phyloP scores from a whole-genome alignment of 164 flowering plant species.

The Buxus sempervirens region DNA sequence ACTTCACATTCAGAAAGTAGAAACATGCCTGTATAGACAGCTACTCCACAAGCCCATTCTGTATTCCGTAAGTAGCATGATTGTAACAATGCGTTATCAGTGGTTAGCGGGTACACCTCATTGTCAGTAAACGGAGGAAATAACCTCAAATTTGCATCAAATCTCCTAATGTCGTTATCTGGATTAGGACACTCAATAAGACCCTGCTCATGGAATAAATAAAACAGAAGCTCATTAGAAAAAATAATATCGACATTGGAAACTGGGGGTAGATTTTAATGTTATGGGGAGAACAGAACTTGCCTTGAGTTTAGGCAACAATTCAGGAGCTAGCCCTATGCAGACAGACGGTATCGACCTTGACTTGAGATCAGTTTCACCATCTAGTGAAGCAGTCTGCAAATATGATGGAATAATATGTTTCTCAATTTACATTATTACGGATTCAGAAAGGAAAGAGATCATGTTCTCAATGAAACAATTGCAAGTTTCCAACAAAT shows the following conservation, averaged over 20 bases:
- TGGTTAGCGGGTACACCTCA: conserved; percentile 88
- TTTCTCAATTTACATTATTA: no score
- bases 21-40: conserved; percentile 89
- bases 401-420: conserved; percentile 5
- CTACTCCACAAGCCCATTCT: conserved; percentile 99
- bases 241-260: background rate
- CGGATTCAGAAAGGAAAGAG: background rate
- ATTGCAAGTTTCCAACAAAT: background rate
- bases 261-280: background rate
- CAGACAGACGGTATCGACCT: conserved; percentile 85
- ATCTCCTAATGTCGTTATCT: conserved; percentile 90
- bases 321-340: conserved; percentile 75
- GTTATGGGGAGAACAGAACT: conserved; percentile 13
- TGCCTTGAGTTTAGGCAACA: conserved; percentile 90
- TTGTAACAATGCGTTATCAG: conserved; percentile 91
- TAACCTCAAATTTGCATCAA: conserved; percentile 90
- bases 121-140: conserved; percentile 98
- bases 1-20: background rate
- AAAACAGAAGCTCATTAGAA: background rate
- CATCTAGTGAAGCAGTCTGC: conserved; percentile 96
- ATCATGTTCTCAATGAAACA: background rate
- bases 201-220: conserved; percentile 51
- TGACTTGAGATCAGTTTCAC: conserved; percentile 95
- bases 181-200: conserved; percentile 93
- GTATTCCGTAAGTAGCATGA: conserved; percentile 96